Evolutionary conservation across 345 rosid genomes (phyloP), one percentile per base, ranked within the genome.

Genomic region (Hevea brasiliensis): DNA sequence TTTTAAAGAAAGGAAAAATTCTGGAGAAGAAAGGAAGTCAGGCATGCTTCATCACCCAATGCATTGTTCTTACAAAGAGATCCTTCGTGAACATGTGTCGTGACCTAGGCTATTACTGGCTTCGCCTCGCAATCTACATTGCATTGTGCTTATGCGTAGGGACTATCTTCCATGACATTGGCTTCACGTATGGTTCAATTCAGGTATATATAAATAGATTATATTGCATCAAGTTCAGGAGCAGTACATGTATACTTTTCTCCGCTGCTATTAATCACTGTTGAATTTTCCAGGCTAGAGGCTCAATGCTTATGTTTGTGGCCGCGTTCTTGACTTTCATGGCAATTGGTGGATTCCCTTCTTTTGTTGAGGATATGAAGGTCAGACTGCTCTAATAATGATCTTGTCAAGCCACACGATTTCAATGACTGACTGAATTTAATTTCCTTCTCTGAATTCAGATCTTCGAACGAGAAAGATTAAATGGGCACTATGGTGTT

Each of bases 81-180:
- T 88, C 90, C 1, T 85, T 84, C 0, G 76, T 85, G 54, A 86
- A 89, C 82, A 89, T 89, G 91, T 84, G 80, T 15, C 88, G 93
- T 0, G 89, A 87, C 57, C 66, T 87, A 65, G 91, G 89, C 26
- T 89, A 87, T 61, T 89, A 87, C 45, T 87, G 89, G 93, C 85
- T 87, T 71, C 87, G 89, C 54, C 80, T 87, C 48, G 88, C 76
- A 12, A 77, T 86, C 72, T 84, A 89, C 23, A 57, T 87, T 24
- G 87, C 86, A 0, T 61, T 86, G 51, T 74, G 87, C 50, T 65
- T 89, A 11, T 85, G 91, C 20, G 78, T 85, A 6, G 93, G 89
- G 18, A 89, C 85, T 0, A 81, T 81, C 48, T 86, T 68, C 62
- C 20, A 54, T 44, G 81, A 81, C 27, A 59, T 86, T 48, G 89